A percentile compares a stretch with the other conserved stretches of the same genome.
phyloP scores from a whole-genome alignment of 1,284 basidiomycete species.

The Cutaneotrichosporon dermatis region DNA sequence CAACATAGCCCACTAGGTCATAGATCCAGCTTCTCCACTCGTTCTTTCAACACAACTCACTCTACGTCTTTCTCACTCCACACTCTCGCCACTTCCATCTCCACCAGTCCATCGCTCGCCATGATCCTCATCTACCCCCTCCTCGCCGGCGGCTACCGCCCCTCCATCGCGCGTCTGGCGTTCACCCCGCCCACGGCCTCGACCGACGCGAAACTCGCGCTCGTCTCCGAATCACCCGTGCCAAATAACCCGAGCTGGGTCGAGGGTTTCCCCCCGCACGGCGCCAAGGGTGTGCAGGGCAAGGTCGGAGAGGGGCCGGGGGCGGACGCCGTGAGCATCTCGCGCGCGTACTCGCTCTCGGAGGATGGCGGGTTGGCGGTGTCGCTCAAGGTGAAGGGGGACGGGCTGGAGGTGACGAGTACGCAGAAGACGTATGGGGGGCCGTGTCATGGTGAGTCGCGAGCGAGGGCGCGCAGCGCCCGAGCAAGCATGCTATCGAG shows the following conservation, averaged over 20 bases:
- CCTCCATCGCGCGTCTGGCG: constrained; percentile 26
- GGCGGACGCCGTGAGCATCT: constrained; percentile 3
- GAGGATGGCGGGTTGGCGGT: constrained; percentile 32
- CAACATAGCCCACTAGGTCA: no score
- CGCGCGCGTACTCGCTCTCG: constrained; percentile 30
- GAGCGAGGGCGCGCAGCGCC: background rate
- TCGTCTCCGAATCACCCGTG: constrained; percentile 5
- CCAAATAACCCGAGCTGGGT: constrained; percentile 39
- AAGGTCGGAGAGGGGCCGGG: no score
- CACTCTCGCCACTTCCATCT: background rate
- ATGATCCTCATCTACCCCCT: constrained; percentile 24
- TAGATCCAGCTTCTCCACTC: no score
- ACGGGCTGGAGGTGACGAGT: constrained; percentile 30
- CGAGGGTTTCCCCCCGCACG: constrained; percentile 3
- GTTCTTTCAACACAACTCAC: background rate
- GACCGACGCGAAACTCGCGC: background rate
- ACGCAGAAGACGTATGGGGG: constrained; percentile 30
- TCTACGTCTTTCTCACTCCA: background rate
- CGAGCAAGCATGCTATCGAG: no score
- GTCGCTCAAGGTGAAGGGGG: constrained; percentile 28
- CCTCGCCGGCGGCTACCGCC: constrained; percentile 40
- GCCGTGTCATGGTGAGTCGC: constrained; percentile 37
- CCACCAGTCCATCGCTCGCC: constrained; percentile 14
- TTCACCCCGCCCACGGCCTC: constrained; percentile 26
- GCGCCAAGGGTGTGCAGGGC: no score